Evolutionary conservation across 352 stramenopile species (phyloP).

Genomic region (Halophytophthora polymorphica): DNA sequence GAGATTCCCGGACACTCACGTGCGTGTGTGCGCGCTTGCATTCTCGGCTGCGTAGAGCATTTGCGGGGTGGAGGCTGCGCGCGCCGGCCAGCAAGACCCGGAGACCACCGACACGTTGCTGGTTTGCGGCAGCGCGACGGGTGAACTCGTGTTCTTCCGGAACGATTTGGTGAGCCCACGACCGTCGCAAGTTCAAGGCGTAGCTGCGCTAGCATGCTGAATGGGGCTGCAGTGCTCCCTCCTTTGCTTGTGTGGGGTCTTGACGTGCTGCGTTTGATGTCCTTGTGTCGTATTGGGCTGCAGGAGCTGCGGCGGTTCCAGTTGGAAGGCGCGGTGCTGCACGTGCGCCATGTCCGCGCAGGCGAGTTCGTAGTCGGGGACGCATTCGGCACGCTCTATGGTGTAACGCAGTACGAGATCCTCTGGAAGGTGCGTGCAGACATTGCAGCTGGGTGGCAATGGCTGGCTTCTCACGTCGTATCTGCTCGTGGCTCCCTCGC

Average conservation of each 20-base stretch:
- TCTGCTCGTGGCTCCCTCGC: background rate
- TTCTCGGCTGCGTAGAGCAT: slow-evolving; percentile 23
- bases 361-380: slow-evolving; percentile 49
- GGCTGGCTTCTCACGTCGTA: too few relatives aligned
- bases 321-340: slow-evolving; percentile 40
- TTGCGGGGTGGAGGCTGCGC: slow-evolving; percentile 21
- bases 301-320: slow-evolving; percentile 52
- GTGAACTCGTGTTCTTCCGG: slow-evolving; percentile 47
- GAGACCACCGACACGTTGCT: slow-evolving; percentile 18
- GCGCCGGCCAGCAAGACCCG: slow-evolving; percentile 9
- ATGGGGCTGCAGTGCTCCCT: background rate
- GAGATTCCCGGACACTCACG: slow-evolving; percentile 1
- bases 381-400: slow-evolving; percentile 40
- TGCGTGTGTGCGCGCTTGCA: slow-evolving; percentile 4
- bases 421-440: slow-evolving; percentile 40
- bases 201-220: background rate
- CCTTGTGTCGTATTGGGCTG: slow-evolving; percentile 1
- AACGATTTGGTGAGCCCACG: slow-evolving; percentile 24
- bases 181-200: slow-evolving; percentile 6
- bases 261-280: background rate
- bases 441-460: background rate
- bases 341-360: slow-evolving; percentile 27
- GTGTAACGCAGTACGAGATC: slow-evolving; percentile 50
- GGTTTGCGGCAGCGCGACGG: slow-evolving; percentile 31
- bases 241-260: too few relatives aligned